These are phyloP conservation scores for Colletotrichum costaricense DNA, from an alignment of 2,329 filamentous ascomycete species.

Conservation along the genomic window DNA sequence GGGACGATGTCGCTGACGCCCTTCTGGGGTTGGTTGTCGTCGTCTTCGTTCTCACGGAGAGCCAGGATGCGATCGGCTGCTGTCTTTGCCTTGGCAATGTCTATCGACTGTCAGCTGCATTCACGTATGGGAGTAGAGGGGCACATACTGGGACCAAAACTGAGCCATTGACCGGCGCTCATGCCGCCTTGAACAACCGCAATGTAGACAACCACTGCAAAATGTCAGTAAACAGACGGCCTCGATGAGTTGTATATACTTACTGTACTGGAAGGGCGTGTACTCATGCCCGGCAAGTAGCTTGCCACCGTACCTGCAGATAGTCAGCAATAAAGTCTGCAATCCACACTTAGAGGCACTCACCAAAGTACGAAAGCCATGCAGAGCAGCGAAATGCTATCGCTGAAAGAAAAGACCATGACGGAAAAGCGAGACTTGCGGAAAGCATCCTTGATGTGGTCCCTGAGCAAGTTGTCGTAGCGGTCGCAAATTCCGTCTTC, in stretches of 20 bases:
- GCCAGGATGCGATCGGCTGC: conserved; percentile 35
- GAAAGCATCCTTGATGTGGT: conserved; percentile 29
- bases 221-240: not conserved
- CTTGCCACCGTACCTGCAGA: conserved; percentile 31
- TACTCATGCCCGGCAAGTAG: conserved; percentile 33
- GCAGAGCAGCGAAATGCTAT: conserved; percentile 31
- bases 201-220: conserved; percentile 35
- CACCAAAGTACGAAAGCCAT: conserved; percentile 36
- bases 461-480: conserved; percentile 18
- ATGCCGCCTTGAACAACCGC: conserved; percentile 37
- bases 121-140: too few relatives aligned
- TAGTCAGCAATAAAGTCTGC: not conserved
- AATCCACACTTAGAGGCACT: not conserved
- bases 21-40: conserved; percentile 52
- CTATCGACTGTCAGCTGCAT: not conserved
- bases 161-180: conserved; percentile 36
- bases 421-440: conserved; percentile 28
- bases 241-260: not conserved
- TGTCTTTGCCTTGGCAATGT: conserved; percentile 36
- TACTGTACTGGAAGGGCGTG: conserved; percentile 37
- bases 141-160: conserved; percentile 33
- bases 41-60: conserved; percentile 41
- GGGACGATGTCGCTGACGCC: conserved; percentile 20
- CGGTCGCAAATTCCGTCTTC: conserved; percentile 32
- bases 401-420: conserved; percentile 31